A percentile compares a stretch with the other conserved stretches of the same genome.
Evolutionary conservation across 176 grass and related monocot species (phyloP).

Genomic region (Leersia perrieri): DNA sequence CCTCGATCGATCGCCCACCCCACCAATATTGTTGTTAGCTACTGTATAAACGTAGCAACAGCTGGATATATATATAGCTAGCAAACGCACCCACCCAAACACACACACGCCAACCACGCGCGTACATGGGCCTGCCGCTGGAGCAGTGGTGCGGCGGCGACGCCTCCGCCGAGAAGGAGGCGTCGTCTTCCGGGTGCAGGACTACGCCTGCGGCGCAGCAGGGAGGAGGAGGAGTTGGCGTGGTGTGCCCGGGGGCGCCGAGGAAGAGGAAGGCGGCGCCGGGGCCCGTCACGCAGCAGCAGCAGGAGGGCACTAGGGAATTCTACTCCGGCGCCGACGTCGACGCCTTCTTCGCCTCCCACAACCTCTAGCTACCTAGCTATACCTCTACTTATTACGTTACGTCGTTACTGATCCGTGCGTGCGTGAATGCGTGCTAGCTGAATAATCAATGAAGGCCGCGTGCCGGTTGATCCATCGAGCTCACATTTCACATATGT

Average conservation of each 20-base stretch:
- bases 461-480: too few relatives aligned
- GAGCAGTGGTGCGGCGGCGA: slow-evolving; percentile 29
- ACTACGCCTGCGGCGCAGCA: slow-evolving; percentile 23
- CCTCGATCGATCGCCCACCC: too few relatives aligned
- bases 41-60: too few relatives aligned
- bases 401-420: too few relatives aligned
- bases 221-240: neutral
- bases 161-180: neutral
- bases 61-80: too few relatives aligned
- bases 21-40: too few relatives aligned
- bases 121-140: slow-evolving; percentile 22
- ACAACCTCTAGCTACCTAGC: slow-evolving; percentile 53
- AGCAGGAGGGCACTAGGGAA: slow-evolving; percentile 23
- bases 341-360: slow-evolving; percentile 50
- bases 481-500: too few relatives aligned
- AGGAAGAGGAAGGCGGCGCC: slow-evolving; percentile 32
- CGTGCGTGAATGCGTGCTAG: too few relatives aligned
- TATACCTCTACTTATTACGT: too few relatives aligned
- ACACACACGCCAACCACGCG: too few relatives aligned
- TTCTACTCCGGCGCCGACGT: slow-evolving; percentile 51
- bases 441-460: too few relatives aligned
- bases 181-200: slow-evolving; percentile 17
- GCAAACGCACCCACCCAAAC: too few relatives aligned
- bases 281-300: neutral
- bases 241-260: slow-evolving; percentile 31